Evolutionary conservation across 768 basidiomycete species (phyloP).

Genomic region (Trametes cubensis): DNA sequence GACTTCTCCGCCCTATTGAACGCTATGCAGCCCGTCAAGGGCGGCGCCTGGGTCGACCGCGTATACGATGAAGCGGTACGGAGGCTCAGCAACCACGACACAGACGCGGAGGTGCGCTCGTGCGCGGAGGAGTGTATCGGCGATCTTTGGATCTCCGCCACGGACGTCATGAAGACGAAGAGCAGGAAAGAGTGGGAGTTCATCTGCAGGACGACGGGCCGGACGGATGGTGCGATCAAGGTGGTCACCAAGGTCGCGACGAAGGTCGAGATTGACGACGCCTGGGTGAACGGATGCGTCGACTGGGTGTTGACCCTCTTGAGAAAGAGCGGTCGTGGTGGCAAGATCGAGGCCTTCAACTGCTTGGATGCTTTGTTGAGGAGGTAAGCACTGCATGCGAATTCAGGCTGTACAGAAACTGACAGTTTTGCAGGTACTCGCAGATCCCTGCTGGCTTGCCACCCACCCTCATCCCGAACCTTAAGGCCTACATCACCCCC

Average conservation of each 20-base stretch:
- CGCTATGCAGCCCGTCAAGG: slow-evolving; percentile 69
- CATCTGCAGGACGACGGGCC: slow-evolving; percentile 70
- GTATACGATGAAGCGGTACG: slow-evolving; percentile 76
- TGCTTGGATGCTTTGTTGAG: slow-evolving; percentile 73
- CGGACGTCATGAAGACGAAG: slow-evolving; percentile 66
- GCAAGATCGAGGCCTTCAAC: slow-evolving; percentile 79
- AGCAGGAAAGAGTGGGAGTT: slow-evolving; percentile 79
- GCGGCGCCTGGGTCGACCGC: slow-evolving; percentile 65
- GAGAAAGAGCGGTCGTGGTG: slow-evolving; percentile 75
- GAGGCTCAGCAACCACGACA: slow-evolving; percentile 76
- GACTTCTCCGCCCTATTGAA: slow-evolving; percentile 83
- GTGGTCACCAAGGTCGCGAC: slow-evolving; percentile 85
- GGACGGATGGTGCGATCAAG: slow-evolving; percentile 74
- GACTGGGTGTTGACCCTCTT: slow-evolving; percentile 76
- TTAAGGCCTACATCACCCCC: slow-evolving; percentile 75
- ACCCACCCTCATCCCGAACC: slow-evolving; percentile 64
- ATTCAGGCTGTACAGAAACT: background rate
- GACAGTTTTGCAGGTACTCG: slow-evolving; percentile 49
- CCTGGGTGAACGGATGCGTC: slow-evolving; percentile 82
- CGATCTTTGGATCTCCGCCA: slow-evolving; percentile 86
- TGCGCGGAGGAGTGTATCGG: slow-evolving; percentile 83
- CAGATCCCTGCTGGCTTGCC: slow-evolving; percentile 62
- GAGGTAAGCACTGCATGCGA: slow-evolving; percentile 46
- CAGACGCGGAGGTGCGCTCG: slow-evolving; percentile 87
- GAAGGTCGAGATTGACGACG: slow-evolving; percentile 67